phyloP scores from a whole-genome alignment of 2,329 filamentous ascomycete genomes.

The Ophiosphaerella herpotricha region DNA sequence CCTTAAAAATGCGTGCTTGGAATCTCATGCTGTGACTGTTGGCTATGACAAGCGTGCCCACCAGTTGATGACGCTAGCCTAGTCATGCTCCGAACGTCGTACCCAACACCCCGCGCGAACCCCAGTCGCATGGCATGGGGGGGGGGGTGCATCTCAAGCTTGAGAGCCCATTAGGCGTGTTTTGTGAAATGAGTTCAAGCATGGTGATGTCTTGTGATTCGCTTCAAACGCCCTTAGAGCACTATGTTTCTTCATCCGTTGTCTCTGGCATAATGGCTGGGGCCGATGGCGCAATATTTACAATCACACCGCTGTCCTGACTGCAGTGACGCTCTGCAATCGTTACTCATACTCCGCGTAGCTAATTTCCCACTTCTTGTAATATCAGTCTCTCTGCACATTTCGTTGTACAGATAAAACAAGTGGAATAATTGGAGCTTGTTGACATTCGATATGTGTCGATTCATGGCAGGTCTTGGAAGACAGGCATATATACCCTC shows the following conservation, averaged over 20 bases:
- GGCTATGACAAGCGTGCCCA: too few relatives aligned
- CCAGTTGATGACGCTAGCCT: not conserved
- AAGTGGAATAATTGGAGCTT: not conserved
- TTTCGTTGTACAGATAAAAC: not conserved
- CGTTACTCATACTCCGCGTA: not conserved
- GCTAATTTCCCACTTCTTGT: not conserved
- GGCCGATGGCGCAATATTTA: constrained; percentile 42
- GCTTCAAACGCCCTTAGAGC: not conserved
- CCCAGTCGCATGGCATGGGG: constrained; percentile 13
- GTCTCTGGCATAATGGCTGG: constrained; percentile 26
- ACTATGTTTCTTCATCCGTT: too few relatives aligned
- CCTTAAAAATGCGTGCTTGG: not conserved
- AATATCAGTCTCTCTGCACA: not conserved
- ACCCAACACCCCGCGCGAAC: not conserved
- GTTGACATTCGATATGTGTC: constrained; percentile 40
- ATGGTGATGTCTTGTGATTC: too few relatives aligned
- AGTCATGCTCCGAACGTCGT: constrained; percentile 16
- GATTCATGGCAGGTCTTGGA: constrained; percentile 42
- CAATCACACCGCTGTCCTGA: constrained; percentile 29
- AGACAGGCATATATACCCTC: not conserved
- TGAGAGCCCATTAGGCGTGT: constrained; percentile 13
- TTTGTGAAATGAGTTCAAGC: not conserved
- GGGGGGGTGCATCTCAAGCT: constrained; percentile 6
- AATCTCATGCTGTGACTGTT: constrained; percentile 6
- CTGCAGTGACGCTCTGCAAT: constrained; percentile 19